Conservation (phyloP, 352 stramenopile species). For the Phytopythium chamaehyphon region DNA sequence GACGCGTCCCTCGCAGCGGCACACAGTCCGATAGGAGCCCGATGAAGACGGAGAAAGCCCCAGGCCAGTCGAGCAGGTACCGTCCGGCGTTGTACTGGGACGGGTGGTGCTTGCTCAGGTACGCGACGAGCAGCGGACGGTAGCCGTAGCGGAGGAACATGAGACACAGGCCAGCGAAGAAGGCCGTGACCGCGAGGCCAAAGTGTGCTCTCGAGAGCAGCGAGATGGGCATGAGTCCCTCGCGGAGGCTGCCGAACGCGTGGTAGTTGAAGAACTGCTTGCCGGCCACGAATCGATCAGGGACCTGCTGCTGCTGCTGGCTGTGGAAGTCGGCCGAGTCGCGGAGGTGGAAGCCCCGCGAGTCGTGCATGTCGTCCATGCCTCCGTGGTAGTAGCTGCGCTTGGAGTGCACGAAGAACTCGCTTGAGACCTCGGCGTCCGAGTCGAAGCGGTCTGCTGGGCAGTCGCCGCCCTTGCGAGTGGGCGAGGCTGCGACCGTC, state of each 20-base stretch:
- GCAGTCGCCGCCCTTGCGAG: conserved; percentile 1
- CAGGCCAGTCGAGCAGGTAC: conserved; percentile 60
- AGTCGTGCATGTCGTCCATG: not conserved
- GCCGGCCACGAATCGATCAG: conserved; percentile 19
- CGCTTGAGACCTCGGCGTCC: not conserved
- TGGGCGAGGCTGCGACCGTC: not conserved
- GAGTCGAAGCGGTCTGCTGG: conserved; percentile 1
- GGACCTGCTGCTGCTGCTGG: conserved; percentile 7
- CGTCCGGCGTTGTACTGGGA: conserved; percentile 24
- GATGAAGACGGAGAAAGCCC: conserved; percentile 75
- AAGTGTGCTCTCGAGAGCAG: conserved; percentile 32
- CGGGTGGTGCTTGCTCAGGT: conserved; percentile 29
- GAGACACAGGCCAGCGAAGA: conserved; percentile 21
- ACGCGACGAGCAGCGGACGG: conserved; percentile 41
- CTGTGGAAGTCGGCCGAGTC: not conserved
- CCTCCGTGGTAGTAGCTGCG: not conserved
- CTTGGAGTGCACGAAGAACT: conserved; percentile 8
- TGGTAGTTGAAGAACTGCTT: conserved; percentile 48
- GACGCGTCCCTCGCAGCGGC: conserved; percentile 68
- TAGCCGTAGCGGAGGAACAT: conserved; percentile 32
- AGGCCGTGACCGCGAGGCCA: conserved; percentile 33
- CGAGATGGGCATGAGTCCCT: conserved; percentile 23
- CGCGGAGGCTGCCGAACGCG: conserved; percentile 40
- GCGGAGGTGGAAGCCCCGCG: not conserved
- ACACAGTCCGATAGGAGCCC: conserved; percentile 83